Evolutionary conservation across 164 flowering plant genomes (phyloP).

Genomic region (Berberis thunbergii): DNA sequence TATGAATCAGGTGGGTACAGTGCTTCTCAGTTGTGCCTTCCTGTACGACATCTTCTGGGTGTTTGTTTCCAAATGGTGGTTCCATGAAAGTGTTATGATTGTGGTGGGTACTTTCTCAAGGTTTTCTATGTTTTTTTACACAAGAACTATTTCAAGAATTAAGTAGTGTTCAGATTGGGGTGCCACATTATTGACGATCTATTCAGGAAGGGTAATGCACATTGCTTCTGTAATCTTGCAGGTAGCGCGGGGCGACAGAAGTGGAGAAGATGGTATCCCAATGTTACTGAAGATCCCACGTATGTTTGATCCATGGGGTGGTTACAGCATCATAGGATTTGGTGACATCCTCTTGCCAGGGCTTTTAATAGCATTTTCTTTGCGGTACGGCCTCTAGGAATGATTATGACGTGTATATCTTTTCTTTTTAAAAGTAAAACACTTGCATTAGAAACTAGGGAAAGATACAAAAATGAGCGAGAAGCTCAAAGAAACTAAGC

Average conservation of each 20-base stretch:
- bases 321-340: slow-evolving; percentile 94
- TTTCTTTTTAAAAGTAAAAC: not conserved
- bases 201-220: not conserved
- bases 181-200: not conserved
- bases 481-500: too few relatives aligned
- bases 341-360: slow-evolving; percentile 98
- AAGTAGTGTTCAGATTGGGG: too few relatives aligned
- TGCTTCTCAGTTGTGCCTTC: slow-evolving; percentile 94
- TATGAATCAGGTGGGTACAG: slow-evolving; percentile 77
- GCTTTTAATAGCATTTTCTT: slow-evolving; percentile 69
- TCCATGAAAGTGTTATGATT: slow-evolving; percentile 96
- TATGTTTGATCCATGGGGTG: slow-evolving; percentile 99
- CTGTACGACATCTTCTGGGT: slow-evolving; percentile 98
- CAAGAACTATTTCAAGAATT: too few relatives aligned
- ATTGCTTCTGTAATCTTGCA: slow-evolving; percentile 16
- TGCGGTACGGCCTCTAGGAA: slow-evolving; percentile 42
- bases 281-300: slow-evolving; percentile 96
- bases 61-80: slow-evolving; percentile 71
- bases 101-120: slow-evolving; percentile 48
- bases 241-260: slow-evolving; percentile 97
- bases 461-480: too few relatives aligned
- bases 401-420: not conserved
- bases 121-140: not conserved
- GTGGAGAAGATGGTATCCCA: slow-evolving; percentile 97
- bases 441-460: too few relatives aligned